A percentile compares a stretch with the other conserved stretches of the same genome.
Evolutionary conservation across 768 basidiomycete species (phyloP).

Genomic region (Leccinum subtestaceum): DNA sequence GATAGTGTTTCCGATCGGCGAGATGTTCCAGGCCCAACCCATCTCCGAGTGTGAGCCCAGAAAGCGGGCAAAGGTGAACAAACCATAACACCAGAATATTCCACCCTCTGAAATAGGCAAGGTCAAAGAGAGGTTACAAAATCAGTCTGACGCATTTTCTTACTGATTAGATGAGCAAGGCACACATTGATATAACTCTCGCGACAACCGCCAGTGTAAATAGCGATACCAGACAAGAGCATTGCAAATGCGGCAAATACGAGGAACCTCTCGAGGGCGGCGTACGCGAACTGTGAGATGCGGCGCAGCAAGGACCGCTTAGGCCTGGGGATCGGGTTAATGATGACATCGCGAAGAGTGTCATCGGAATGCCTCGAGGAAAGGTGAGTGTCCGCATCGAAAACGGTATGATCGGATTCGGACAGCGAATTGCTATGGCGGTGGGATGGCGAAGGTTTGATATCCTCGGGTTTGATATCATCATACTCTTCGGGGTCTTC

Average conservation of each 20-base stretch:
- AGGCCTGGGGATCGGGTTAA: conserved; percentile 10
- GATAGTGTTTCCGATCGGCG: conserved; percentile 46
- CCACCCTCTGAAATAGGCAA: conserved; percentile 59
- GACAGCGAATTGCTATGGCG: conserved; percentile 45
- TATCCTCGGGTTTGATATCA: conserved; percentile 40
- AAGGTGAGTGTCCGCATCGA: conserved; percentile 42
- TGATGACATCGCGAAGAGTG: conserved; percentile 47
- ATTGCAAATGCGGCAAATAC: conserved; percentile 71
- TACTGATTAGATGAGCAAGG: conserved; percentile 89
- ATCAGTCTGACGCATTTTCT: conserved; percentile 21
- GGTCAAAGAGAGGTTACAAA: not conserved
- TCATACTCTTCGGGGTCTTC: conserved; percentile 58
- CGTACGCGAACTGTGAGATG: conserved; percentile 48
- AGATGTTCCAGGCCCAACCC: conserved; percentile 95
- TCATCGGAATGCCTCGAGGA: conserved; percentile 53
- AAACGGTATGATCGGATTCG: conserved; percentile 57
- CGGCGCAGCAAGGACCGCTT: conserved; percentile 34
- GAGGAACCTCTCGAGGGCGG: conserved; percentile 56
- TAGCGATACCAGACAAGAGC: conserved; percentile 65
- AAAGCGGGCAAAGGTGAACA: conserved; percentile 91
- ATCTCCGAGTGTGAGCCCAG: conserved; percentile 81
- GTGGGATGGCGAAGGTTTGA: conserved; percentile 32
- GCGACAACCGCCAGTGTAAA: conserved; percentile 88
- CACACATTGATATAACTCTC: conserved; percentile 76
- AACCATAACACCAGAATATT: conserved; percentile 91